Base-by-base conservation (phyloP, 352 stramenopile genomes). In the Phytophthora parvispora region DNA sequence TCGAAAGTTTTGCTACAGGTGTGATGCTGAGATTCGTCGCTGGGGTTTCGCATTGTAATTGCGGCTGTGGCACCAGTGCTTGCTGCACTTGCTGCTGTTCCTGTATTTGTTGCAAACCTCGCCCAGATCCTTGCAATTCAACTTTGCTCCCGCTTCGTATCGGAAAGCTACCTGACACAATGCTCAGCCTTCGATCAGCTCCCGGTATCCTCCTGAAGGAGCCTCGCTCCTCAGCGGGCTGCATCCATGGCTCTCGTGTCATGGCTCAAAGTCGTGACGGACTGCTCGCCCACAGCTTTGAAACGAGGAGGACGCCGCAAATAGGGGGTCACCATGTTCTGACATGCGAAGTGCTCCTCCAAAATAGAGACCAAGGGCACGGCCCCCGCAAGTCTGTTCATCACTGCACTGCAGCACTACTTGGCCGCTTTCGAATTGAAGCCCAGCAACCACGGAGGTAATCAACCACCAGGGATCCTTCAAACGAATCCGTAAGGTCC, bases 21-120 rank as follows among this genome's bases (percentile, higher is more conserved):
- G 25, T 31, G 4, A 50, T 56, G 28, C 58, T 59, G 1, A 18
- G 55, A 47, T 80, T 88, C 69, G 87, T 54, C 54, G 69, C 4
- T 28, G 63, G 24, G 67, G 60, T n/a, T 63, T 58, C 67, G 45
- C 36, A 42, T 58, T 45, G 40, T 20, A 20, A 15, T n/a, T 64
- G 32, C 27, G 31, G 27, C 7, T 38, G n/a, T 22, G 31, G 55
- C 22, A 4, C 18, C 40, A 16, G 12, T 49, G 2, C 7, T 54
- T 27, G 31, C 32, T 57, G 51, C 5, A 57, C 32, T 47, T 40
- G 38, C 22, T 62, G 61, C 20, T 36, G 20, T 6, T 62, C 50
- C 28, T 55, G 27, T 28, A 10, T 24, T 51, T 65, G 36, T 18
- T 60, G 50, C 16, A 61, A 51, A 31, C 34, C 10, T 43, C 22